Percentiles rank a stretch among this genome's conserved stretches.
Conservation (phyloP, 257 asterid genomes). For the Gardenia jasminoides region DNA sequence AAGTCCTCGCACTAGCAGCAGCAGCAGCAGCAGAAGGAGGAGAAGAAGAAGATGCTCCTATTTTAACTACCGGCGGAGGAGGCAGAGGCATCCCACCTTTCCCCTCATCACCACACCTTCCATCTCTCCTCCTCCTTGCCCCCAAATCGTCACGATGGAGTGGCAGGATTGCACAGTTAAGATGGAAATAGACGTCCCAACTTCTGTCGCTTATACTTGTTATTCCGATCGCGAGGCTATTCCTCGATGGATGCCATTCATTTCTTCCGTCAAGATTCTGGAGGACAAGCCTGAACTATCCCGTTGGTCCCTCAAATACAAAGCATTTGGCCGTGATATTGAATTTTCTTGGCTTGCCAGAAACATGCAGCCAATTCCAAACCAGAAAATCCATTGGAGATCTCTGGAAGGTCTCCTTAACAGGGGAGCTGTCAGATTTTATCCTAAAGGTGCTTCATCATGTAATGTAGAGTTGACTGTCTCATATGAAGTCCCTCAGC, state of each 20-base stretch:
- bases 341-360: constrained; percentile 94
- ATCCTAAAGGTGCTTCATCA: constrained; percentile 73
- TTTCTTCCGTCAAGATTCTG: constrained; percentile 78
- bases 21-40: too few species aligned
- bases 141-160: constrained; percentile 54
- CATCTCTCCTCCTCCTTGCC: constrained; percentile 11
- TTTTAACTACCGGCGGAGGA: too few species aligned
- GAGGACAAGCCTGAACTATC: constrained; percentile 91
- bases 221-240: constrained; percentile 91
- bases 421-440: constrained; percentile 96
- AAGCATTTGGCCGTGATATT: constrained; percentile 85
- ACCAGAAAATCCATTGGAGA: constrained; percentile 97
- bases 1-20: too few species aligned
- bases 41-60: too few species aligned
- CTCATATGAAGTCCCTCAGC: constrained; percentile 92
- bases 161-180: constrained; percentile 95
- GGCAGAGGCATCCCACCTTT: too few species aligned
- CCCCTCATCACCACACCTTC: background rate
- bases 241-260: constrained; percentile 97
- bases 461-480: constrained; percentile 82
- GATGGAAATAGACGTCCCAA: constrained; percentile 76
- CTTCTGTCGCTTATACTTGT: constrained; percentile 79
- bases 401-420: constrained; percentile 96
- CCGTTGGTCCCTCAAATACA: constrained; percentile 84
- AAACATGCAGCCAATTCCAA: constrained; percentile 87